These are phyloP conservation scores for Suaeda aralocaspica DNA, from an alignment of 148 eudicot species.

Conservation along the genomic window DNA sequence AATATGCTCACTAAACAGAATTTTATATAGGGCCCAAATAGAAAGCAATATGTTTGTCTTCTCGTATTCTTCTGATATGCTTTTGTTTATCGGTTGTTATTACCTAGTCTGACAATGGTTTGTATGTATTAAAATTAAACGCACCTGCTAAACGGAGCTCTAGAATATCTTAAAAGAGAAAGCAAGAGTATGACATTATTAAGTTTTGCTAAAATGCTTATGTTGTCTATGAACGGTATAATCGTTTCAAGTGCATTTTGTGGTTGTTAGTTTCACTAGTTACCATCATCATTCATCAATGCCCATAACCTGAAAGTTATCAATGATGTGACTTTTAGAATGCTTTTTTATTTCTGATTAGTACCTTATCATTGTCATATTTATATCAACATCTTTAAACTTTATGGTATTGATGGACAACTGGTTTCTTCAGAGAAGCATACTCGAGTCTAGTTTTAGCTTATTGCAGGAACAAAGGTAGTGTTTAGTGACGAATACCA, in stretches of 20 bases:
- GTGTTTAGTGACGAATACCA: background rate
- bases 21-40: background rate
- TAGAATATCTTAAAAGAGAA: too few species aligned
- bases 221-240: background rate
- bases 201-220: too few species aligned
- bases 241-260: background rate
- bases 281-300: background rate
- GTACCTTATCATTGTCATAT: background rate
- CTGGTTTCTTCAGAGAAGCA: background rate
- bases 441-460: background rate
- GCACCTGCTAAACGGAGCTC: too few species aligned
- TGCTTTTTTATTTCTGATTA: background rate
- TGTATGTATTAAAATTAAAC: too few species aligned
- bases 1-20: conserved; percentile 4
- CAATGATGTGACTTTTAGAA: background rate
- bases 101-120: too few species aligned
- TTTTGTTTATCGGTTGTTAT: too few species aligned
- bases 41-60: background rate
- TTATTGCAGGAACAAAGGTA: background rate
- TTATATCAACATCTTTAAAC: background rate
- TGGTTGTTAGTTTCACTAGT: background rate
- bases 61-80: background rate
- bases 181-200: too few species aligned
- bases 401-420: background rate
- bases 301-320: background rate